Conservation (phyloP, 2,329 filamentous ascomycete genomes). For the Coniosporium tulheliwenetii region DNA sequence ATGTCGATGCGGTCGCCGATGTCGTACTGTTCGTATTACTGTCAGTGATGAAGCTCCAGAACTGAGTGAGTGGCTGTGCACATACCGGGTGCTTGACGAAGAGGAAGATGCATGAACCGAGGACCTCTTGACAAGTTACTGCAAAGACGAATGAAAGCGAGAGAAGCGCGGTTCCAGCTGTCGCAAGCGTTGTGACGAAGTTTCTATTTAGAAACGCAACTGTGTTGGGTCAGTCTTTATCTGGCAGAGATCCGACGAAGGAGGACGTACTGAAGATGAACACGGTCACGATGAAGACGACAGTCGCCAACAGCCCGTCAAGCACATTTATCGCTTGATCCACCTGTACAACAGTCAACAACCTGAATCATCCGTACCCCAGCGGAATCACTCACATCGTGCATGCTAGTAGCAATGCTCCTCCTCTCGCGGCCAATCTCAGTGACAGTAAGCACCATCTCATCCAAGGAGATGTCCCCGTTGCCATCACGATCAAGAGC, state of each 20-base stretch:
- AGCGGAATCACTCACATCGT: slow-evolving; percentile 9
- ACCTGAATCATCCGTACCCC: no score
- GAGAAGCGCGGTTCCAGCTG: slow-evolving; percentile 78
- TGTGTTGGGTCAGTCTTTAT: background rate
- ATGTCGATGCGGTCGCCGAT: slow-evolving; percentile 18
- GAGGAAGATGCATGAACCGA: slow-evolving; percentile 96
- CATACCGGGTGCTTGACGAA: slow-evolving; percentile 57
- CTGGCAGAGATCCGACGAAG: background rate
- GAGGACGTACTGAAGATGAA: slow-evolving; percentile 13
- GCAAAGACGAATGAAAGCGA: slow-evolving; percentile 96
- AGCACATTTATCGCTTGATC: slow-evolving; percentile 18
- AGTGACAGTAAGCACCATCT: slow-evolving; percentile 15
- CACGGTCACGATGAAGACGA: slow-evolving; percentile 12
- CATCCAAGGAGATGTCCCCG: slow-evolving; percentile 17
- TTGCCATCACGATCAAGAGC: slow-evolving; percentile 16
- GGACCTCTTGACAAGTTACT: slow-evolving; percentile 78
- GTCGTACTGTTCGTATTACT: slow-evolving; percentile 6
- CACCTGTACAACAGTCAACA: slow-evolving; percentile 1
- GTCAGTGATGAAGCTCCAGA: no score
- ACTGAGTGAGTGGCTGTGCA: no score
- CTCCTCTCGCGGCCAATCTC: slow-evolving; percentile 14
- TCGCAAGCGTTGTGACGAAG: slow-evolving; percentile 22
- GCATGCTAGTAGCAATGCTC: slow-evolving; percentile 13
- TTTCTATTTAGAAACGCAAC: slow-evolving; percentile 14
- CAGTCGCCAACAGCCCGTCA: slow-evolving; percentile 14